A percentile compares a stretch with the other conserved stretches of the same genome.
Evolutionary conservation across 192 early-diverging fungal genomes (phyloP).

Genomic region (Phycomyces blakesleeanus): DNA sequence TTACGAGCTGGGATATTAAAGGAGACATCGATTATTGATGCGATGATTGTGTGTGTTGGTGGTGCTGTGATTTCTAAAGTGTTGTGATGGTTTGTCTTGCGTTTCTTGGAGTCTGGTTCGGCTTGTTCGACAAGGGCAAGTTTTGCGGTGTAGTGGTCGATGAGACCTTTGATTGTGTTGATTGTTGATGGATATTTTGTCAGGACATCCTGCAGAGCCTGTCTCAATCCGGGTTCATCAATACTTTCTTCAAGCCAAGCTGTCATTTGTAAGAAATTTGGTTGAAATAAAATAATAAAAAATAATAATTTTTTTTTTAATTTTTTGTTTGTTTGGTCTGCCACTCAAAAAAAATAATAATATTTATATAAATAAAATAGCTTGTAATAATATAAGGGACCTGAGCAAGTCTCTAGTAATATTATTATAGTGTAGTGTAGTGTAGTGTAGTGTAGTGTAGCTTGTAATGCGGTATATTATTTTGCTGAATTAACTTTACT

Average conservation of each 20-base stretch:
- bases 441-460: too few relatives aligned
- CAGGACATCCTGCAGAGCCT: conserved; percentile 6
- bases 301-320: background rate
- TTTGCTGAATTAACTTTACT: too few relatives aligned
- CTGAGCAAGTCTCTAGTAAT: too few relatives aligned
- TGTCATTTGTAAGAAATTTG: too few relatives aligned
- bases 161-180: conserved; percentile 1
- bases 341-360: too few relatives aligned
- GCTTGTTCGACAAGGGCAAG: background rate
- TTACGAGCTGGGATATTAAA: conserved; percentile 11
- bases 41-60: background rate
- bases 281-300: too few relatives aligned
- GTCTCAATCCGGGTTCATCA: conserved; percentile 6
- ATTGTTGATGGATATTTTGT: background rate
- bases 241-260: conserved; percentile 12
- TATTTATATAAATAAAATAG: too few relatives aligned
- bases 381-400: too few relatives aligned
- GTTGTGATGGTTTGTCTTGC: background rate
- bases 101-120: background rate
- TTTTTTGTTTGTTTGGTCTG: background rate
- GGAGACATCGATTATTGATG: conserved; percentile 3
- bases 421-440: too few relatives aligned
- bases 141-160: conserved; percentile 1
- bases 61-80: too few relatives aligned
- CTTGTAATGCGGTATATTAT: too few relatives aligned